Evolutionary conservation across 352 stramenopile species (phyloP).

Genomic region (Peronosclerospora sorghi): DNA sequence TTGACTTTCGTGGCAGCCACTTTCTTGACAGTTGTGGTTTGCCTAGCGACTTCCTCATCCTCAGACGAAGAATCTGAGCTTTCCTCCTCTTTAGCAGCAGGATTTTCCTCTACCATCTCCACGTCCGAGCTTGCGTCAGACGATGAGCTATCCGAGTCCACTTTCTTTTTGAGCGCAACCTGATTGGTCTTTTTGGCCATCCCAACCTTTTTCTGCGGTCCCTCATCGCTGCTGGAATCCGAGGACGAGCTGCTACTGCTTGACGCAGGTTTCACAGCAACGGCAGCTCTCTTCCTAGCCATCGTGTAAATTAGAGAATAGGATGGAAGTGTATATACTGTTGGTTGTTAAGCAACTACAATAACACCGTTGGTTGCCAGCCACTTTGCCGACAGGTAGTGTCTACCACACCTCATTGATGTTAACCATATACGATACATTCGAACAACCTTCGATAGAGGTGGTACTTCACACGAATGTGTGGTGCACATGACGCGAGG

Average conservation of each 20-base stretch:
- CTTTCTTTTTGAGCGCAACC: constrained; percentile 26
- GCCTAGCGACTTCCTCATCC: constrained; percentile 36
- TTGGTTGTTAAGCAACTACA: not conserved
- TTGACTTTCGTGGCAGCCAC: constrained; percentile 25
- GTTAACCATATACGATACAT: no score
- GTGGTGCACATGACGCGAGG: constrained; percentile 19
- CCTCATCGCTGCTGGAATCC: constrained; percentile 46
- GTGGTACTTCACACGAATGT: constrained; percentile 11
- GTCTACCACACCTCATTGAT: no score
- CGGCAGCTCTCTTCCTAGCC: constrained; percentile 36
- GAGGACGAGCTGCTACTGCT: constrained; percentile 41
- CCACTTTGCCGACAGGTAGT: constrained; percentile 6
- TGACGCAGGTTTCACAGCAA: constrained; percentile 27
- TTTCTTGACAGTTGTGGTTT: constrained; percentile 48
- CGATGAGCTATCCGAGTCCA: constrained; percentile 23
- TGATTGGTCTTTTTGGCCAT: constrained; percentile 49
- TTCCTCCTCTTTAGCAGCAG: constrained; percentile 40
- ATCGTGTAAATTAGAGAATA: constrained; percentile 7
- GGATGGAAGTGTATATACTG: not conserved
- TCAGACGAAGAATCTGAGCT: constrained; percentile 4
- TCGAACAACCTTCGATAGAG: no score
- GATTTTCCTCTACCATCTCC: constrained; percentile 29
- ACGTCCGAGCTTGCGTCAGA: constrained; percentile 35
- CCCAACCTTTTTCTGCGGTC: constrained; percentile 37
- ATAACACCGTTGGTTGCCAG: constrained; percentile 10